A percentile compares a stretch with the other conserved stretches of the same genome.
Conservation (phyloP, 305 asterid species). For the Andrographis paniculata region DNA sequence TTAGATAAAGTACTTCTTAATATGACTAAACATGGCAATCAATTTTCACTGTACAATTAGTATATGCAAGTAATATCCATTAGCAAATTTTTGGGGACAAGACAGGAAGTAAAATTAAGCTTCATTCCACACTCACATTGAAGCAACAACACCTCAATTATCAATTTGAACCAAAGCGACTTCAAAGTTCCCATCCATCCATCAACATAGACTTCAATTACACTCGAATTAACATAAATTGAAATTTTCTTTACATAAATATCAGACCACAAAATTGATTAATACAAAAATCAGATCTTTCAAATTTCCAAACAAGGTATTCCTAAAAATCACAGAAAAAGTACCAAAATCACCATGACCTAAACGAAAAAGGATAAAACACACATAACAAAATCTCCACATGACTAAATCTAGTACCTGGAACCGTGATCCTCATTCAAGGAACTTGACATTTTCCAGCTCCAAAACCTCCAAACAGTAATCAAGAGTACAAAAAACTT, state of each 20-base stretch:
- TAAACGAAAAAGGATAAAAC: neutral
- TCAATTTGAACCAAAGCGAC: too few species aligned
- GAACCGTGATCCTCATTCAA: constrained; percentile 48
- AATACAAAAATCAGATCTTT: too few species aligned
- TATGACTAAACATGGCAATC: too few species aligned
- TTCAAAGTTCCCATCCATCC: too few species aligned
- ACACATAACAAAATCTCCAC: neutral
- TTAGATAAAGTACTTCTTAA: too few species aligned
- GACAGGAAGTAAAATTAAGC: too few species aligned
- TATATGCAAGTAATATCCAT: too few species aligned
- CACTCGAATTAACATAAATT: constrained; percentile 11
- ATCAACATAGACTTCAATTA: constrained; percentile 2
- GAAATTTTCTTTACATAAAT: neutral
- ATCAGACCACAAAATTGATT: constrained; percentile 1
- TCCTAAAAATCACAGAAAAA: neutral
- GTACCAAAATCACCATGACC: neutral
- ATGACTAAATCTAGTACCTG: constrained; percentile 28
- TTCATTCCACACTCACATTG: too few species aligned
- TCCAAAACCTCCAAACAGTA: constrained; percentile 16
- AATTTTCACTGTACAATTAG: too few species aligned
- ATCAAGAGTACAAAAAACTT: constrained; percentile 4
- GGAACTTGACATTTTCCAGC: constrained; percentile 37
- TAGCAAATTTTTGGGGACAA: too few species aligned
- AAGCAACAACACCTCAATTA: too few species aligned
- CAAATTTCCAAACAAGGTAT: neutral